Percentiles rank a stretch among this genome's conserved stretches.
Conservation (phyloP, 2,329 filamentous ascomycete genomes). For the Alternaria atra region DNA sequence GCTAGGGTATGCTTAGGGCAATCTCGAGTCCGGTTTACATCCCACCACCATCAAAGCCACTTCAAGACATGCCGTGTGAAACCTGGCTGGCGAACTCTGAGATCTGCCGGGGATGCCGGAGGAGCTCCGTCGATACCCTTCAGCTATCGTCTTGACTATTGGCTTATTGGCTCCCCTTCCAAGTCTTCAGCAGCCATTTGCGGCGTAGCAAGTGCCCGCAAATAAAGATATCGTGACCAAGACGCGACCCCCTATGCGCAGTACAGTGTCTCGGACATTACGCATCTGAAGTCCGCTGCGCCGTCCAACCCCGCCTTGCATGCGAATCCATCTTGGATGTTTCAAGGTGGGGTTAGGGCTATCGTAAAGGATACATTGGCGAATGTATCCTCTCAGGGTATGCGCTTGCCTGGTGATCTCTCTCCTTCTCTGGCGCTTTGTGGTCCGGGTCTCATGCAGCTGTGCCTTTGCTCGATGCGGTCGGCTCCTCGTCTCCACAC, state of each 20-base stretch:
- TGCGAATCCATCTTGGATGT: slow-evolving; percentile 13
- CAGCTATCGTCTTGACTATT: slow-evolving; percentile 22
- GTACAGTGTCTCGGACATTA: slow-evolving; percentile 13
- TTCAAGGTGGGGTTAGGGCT: slow-evolving; percentile 12
- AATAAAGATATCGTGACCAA: slow-evolving; percentile 11
- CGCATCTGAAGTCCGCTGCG: slow-evolving; percentile 12
- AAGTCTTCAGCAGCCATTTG: slow-evolving; percentile 19
- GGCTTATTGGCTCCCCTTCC: slow-evolving; percentile 10
- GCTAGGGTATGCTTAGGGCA: slow-evolving; percentile 27
- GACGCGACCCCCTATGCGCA: slow-evolving; percentile 10
- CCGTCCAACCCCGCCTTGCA: slow-evolving; percentile 15
- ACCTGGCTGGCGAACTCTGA: slow-evolving; percentile 35
- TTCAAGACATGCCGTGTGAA: slow-evolving; percentile 34
- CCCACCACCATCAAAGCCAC: slow-evolving; percentile 22
- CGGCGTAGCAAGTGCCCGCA: slow-evolving; percentile 14
- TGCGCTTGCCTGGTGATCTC: slow-evolving; percentile 22
- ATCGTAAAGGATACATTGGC: slow-evolving; percentile 7
- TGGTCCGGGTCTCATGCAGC: slow-evolving; percentile 25
- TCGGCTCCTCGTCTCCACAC: slow-evolving; percentile 65
- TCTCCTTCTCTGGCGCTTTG: slow-evolving; percentile 19
- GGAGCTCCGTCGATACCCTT: slow-evolving; percentile 5
- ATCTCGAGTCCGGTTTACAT: slow-evolving; percentile 36
- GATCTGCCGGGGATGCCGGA: slow-evolving; percentile 30
- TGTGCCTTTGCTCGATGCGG: slow-evolving; percentile 24
- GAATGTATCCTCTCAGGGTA: slow-evolving; percentile 13